Percentiles rank a stretch among this genome's conserved stretches.
These are phyloP conservation scores for Microthyrium microscopicum DNA, from an alignment of 2,329 filamentous ascomycete species.

Conservation along the genomic window DNA sequence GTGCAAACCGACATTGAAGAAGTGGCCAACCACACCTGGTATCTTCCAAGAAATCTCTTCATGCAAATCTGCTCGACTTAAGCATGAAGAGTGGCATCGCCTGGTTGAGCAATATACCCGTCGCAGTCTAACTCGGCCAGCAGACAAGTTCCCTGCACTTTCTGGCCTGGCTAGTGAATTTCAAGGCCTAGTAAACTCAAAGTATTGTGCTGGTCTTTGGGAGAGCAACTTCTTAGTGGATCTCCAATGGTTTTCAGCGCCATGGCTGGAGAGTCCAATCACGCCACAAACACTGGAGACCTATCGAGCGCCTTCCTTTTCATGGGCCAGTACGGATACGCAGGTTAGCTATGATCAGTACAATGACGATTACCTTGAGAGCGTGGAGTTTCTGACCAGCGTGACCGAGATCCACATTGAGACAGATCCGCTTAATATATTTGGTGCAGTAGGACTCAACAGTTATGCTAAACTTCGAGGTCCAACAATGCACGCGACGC, in stretches of 20 bases:
- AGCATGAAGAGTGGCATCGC: constrained; percentile 1
- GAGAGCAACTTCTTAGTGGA: background rate
- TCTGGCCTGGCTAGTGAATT: constrained; percentile 3
- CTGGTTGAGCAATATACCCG: constrained; percentile 2
- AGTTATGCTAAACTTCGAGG: no score
- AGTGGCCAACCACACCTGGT: background rate
- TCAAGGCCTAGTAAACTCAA: background rate
- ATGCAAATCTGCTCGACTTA: background rate
- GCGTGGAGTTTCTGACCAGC: no score
- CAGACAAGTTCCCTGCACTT: constrained; percentile 5
- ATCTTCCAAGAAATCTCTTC: background rate
- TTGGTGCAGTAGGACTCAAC: no score
- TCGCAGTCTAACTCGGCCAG: background rate
- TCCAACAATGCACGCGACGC: no score
- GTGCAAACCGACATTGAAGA: background rate
- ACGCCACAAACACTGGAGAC: background rate
- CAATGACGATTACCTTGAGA: no score
- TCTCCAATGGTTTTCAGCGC: constrained; percentile 2
- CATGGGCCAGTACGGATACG: constrained; percentile 1
- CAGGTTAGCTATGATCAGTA: constrained; percentile 3
- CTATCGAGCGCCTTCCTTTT: constrained; percentile 3
- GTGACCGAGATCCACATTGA: no score
- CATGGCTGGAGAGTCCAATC: background rate
- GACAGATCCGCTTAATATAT: no score
- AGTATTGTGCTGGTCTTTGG: constrained; percentile 7